These are phyloP conservation scores for Aureobasidium musti DNA, from an alignment of 2,329 filamentous ascomycete genomes.

Conservation along the genomic window DNA sequence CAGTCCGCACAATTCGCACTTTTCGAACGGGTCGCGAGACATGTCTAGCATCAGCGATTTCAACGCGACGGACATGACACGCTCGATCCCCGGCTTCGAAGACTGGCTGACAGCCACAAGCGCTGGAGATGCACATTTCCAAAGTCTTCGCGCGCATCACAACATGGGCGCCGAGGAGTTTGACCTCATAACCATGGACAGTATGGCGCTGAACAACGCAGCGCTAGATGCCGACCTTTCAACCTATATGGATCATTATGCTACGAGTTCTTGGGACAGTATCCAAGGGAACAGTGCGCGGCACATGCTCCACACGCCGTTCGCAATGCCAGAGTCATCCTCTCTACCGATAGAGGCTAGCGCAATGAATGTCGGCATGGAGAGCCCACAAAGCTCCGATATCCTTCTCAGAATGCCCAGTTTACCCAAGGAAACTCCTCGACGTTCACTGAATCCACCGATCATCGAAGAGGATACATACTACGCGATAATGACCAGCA, in stretches of 20 bases:
- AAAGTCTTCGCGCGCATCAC: neutral
- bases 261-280: neutral
- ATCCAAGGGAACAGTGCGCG: neutral
- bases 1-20: neutral
- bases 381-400: neutral
- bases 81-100: neutral
- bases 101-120: neutral
- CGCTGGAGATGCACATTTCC: neutral
- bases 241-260: neutral
- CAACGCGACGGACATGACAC: neutral
- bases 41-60: neutral
- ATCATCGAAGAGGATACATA: neutral
- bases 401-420: neutral
- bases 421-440: neutral
- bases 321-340: neutral
- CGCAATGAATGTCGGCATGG: neutral
- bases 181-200: neutral
- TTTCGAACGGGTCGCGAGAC: neutral
- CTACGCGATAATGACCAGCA: neutral
- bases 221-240: neutral
- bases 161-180: neutral
- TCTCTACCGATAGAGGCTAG: neutral
- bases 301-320: no score
- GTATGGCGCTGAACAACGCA: neutral
- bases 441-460: neutral